Base-by-base conservation (phyloP, 202 grass and related monocot genomes). In the Brachypodium distachyon region DNA sequence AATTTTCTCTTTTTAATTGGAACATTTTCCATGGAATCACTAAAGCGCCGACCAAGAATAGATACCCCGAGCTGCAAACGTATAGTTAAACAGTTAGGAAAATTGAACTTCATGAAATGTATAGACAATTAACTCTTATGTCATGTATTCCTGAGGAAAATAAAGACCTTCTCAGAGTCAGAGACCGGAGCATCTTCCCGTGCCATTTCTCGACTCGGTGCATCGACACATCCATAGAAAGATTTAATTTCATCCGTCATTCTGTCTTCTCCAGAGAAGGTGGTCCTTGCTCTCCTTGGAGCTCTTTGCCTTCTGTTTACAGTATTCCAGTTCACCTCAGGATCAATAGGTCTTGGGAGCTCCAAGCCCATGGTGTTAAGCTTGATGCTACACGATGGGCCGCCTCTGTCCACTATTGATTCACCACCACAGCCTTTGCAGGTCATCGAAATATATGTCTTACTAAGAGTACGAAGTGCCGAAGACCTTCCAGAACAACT, bases 1-100 rank as follows among this genome's bases (percentile, higher is more conserved):
- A 91, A 81, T 71, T 80, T 90, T 80, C 96, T 95, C 87, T 99
- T 99, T 84, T 99, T 99, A 65, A 99, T 99, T 65, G 91, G 96
- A 80, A 90, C 82, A 67, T 67, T 99, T 80, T 87, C 84, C 47
- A 87, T 38, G 4, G 85, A 49, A 18, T 95, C 96, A 85, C 87
- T 85, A 77, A 99, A 99, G 48, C 89, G 87, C 70, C 87, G 70
- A 58, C 87, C 85, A 25, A 99, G 96, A 92, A 95, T 95, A 59
- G 75, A 95, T 78, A 95, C 89, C 31, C 96, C 85, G 32, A 92
- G 68, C 96, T 99, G 77, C 65, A 83, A 59, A 39, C 6, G 66
- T 49, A 76, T 33, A 73, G 84, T 31, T 74, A 40, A 54, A 76
- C 38, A 12, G 51, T 81, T 75, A 70, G 67, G 61, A 32, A 76